Evolutionary conservation across 129 eudicot genomes (phyloP).

Genomic region (Saussurea involucrata): DNA sequence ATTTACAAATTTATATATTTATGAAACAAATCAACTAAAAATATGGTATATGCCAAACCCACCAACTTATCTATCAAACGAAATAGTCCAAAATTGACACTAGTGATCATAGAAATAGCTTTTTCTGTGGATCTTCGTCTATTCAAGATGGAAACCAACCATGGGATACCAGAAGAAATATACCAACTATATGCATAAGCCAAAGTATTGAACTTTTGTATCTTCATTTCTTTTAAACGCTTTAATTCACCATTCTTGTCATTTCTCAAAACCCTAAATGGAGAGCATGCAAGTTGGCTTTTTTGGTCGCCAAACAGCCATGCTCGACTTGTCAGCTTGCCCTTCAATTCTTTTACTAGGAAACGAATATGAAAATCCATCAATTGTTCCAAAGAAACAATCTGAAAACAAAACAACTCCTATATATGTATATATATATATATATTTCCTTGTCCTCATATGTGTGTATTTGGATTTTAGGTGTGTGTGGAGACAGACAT

Average conservation of each 20-base stretch:
- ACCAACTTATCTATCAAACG: not conserved
- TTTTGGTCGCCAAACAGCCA: conserved; percentile 10
- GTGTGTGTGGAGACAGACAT: conserved; percentile 14
- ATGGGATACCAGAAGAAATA: not conserved
- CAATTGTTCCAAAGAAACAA: not conserved
- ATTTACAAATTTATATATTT: not conserved
- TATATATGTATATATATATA: not conserved
- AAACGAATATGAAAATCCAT: conserved; percentile 18
- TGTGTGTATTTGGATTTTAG: conserved; percentile 10
- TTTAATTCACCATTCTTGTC: not conserved
- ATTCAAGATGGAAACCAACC: not conserved
- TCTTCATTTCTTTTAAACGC: not conserved
- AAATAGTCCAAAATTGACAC: not conserved
- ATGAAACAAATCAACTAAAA: not conserved
- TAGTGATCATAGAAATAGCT: not conserved
- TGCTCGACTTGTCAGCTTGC: conserved; percentile 22
- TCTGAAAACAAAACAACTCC: not conserved
- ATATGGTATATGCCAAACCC: not conserved
- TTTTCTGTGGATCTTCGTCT: not conserved
- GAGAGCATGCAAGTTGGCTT: conserved; percentile 5
- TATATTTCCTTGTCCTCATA: not conserved
- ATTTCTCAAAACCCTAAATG: not conserved
- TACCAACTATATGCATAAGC: not conserved
- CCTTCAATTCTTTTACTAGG: conserved; percentile 8
- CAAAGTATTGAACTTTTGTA: not conserved